phyloP scores from a whole-genome alignment of 139 green algal genomes.

The Yamagishiella unicocca region DNA sequence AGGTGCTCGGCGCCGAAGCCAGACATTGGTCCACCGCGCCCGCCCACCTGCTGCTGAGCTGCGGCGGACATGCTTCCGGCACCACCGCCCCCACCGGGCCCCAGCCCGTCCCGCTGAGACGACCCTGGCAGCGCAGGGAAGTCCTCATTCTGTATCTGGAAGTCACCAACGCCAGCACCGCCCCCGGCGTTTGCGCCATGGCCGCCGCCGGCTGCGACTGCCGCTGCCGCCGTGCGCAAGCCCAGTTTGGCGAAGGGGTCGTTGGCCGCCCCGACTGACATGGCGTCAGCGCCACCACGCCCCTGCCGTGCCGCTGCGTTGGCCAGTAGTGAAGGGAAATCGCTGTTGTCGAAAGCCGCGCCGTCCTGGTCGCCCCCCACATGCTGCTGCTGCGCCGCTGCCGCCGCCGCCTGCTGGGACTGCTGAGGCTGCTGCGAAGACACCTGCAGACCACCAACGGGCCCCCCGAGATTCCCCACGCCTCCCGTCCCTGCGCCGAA shows the following conservation, averaged over 20 bases:
- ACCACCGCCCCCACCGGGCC: neutral
- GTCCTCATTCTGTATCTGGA: slow-evolving; percentile 60
- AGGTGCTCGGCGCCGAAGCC: slow-evolving; percentile 21
- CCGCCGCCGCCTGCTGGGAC: slow-evolving; percentile 23
- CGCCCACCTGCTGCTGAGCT: slow-evolving; percentile 10
- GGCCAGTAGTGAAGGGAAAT: slow-evolving; percentile 30
- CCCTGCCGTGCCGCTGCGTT: slow-evolving; percentile 36
- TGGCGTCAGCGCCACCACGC: neutral
- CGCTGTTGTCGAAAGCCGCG: slow-evolving; percentile 26
- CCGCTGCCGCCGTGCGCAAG: slow-evolving; percentile 25
- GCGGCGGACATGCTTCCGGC: neutral
- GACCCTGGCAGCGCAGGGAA: slow-evolving; percentile 56
- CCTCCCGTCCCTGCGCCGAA: slow-evolving; percentile 6
- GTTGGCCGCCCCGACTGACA: neutral
- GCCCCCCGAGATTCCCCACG: slow-evolving; percentile 12
- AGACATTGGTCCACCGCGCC: neutral
- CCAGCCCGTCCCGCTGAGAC: slow-evolving; percentile 5
- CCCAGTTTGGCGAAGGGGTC: slow-evolving; percentile 45
- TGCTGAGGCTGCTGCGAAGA: slow-evolving; percentile 17
- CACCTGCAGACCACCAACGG: neutral
- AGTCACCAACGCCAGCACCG: slow-evolving; percentile 27
- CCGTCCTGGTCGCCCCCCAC: slow-evolving; percentile 16
- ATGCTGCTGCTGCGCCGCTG: slow-evolving; percentile 3
- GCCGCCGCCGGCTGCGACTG: slow-evolving; percentile 9
- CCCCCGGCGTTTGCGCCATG: neutral